Evolutionary conservation across 2,329 filamentous ascomycete species (phyloP).

Genomic region (Colletotrichum camelliae): DNA sequence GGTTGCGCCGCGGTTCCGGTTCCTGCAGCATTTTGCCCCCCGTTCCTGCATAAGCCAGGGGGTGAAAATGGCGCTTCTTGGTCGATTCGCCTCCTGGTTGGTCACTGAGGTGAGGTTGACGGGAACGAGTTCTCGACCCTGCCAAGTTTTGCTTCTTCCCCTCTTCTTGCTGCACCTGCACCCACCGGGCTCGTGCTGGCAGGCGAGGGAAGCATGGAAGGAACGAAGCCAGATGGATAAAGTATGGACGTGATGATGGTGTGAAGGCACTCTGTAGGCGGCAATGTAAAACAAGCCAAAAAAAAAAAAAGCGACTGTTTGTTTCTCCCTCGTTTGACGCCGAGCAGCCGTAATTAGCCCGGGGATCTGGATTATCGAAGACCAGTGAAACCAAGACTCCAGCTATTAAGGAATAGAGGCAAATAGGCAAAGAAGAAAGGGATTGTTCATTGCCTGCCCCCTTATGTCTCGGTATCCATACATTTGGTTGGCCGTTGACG

Average conservation of each 20-base stretch:
- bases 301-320: not conserved
- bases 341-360: not conserved
- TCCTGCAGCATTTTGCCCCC: constrained; percentile 20
- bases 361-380: not conserved
- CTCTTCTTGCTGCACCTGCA: not conserved
- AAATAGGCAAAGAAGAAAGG: not conserved
- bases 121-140: not conserved
- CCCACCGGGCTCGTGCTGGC: not conserved
- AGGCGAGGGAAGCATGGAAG: not conserved
- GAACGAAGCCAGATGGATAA: not conserved
- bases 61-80: constrained; percentile 22
- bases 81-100: not conserved
- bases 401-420: constrained; percentile 1
- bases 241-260: not conserved
- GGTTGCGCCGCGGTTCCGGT: constrained; percentile 16
- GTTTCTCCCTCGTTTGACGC: constrained; percentile 17
- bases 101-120: not conserved
- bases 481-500: not conserved
- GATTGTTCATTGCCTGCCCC: not conserved
- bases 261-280: not conserved
- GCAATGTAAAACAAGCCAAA: not conserved
- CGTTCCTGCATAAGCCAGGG: constrained; percentile 22
- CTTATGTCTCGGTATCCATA: not conserved
- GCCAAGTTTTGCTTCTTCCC: not conserved
- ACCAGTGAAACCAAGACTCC: constrained; percentile 1